Conservation (phyloP, 164 flowering plant genomes). For the Santalum album region DNA sequence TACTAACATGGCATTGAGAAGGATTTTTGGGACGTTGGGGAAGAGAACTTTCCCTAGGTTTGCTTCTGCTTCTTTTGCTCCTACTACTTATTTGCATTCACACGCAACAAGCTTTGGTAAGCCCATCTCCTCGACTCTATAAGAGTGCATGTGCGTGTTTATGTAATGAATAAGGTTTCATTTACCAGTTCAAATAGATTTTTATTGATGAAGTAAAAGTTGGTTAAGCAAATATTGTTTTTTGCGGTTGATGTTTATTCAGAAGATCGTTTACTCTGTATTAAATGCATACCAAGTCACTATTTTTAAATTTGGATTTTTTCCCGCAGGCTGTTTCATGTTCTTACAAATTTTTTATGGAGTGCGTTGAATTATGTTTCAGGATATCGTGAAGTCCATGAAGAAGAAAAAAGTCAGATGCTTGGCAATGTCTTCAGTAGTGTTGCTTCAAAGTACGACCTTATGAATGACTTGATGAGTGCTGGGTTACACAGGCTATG, state of each 20-base stretch:
- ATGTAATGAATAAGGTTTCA: no score
- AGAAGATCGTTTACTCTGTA: no score
- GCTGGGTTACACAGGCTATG: constrained; percentile 85
- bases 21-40: constrained; percentile 16
- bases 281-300: neutral
- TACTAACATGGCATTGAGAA: constrained; percentile 32
- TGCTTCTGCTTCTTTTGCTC: constrained; percentile 22
- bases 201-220: no score
- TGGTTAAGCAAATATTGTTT: no score
- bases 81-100: constrained; percentile 45
- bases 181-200: no score
- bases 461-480: constrained; percentile 99
- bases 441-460: constrained; percentile 86
- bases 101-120: constrained; percentile 83
- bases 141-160: neutral
- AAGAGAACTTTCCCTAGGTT: constrained; percentile 19
- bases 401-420: constrained; percentile 78
- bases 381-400: constrained; percentile 87
- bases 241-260: no score
- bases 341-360: neutral
- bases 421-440: constrained; percentile 82
- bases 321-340: neutral
- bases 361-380: constrained; percentile 3
- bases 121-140: constrained; percentile 4
- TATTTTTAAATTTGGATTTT: neutral